Conservation (phyloP, 139 green algal species). For the Chlorella sp. region DNA sequence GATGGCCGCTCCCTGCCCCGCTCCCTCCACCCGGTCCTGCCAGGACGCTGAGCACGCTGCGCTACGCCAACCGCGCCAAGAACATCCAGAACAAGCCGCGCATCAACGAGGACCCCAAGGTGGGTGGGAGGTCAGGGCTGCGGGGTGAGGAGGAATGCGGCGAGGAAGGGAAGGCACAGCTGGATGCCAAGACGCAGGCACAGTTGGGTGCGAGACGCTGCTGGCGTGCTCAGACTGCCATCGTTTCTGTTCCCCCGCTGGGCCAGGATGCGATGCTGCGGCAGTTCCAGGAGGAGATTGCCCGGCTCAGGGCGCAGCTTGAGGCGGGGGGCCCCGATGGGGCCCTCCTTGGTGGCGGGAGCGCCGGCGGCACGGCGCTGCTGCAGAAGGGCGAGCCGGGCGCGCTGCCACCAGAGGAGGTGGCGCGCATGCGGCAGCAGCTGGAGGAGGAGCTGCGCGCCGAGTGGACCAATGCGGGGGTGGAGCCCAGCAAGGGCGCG, state of each 20-base stretch:
- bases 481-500: neutral
- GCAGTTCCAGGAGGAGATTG: conserved; percentile 93
- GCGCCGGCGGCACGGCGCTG: no score
- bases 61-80: conserved; percentile 85
- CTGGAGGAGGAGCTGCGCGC: conserved; percentile 57
- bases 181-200: no score
- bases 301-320: conserved; percentile 72
- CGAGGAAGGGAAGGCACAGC: no score
- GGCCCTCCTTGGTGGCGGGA: no score
- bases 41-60: conserved; percentile 85
- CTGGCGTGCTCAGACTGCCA: no score
- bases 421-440: conserved; percentile 36
- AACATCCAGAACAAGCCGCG: conserved; percentile 96
- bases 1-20: no score
- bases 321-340: no score
- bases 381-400: no score
- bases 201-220: no score
- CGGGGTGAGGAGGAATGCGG: no score
- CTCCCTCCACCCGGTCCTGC: no score
- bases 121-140: conserved; percentile 40
- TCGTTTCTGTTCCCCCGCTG: no score
- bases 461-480: conserved; percentile 31
- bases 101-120: conserved; percentile 92
- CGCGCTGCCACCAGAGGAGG: conserved; percentile 25
- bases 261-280: conserved; percentile 86